Percentiles rank a stretch among this genome's conserved stretches.
These are phyloP conservation scores for Taphrina sp. DNA, from an alignment of 1,139 yeast species.

Conservation along the genomic window DNA sequence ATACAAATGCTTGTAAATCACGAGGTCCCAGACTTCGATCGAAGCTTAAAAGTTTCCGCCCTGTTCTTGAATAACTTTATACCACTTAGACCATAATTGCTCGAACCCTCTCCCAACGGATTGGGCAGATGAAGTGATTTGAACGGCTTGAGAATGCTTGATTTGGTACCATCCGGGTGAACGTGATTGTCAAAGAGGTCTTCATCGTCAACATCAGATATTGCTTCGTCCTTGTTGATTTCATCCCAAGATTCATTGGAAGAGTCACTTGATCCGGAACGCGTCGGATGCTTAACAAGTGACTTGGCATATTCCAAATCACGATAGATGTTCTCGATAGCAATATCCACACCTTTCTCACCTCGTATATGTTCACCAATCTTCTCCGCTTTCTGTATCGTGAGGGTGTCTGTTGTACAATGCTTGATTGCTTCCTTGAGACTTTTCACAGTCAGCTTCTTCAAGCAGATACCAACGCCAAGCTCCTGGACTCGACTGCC, in stretches of 20 bases:
- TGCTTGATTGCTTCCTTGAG: conserved; percentile 66
- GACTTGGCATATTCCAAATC: conserved; percentile 69
- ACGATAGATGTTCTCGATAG: conserved; percentile 71
- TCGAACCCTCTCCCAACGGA: conserved; percentile 9
- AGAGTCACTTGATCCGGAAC: background rate
- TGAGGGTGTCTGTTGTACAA: conserved; percentile 64
- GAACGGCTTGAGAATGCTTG: conserved; percentile 12
- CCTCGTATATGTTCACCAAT: conserved; percentile 61
- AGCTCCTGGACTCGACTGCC: conserved; percentile 82
- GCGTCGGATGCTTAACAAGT: conserved; percentile 11
- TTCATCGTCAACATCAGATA: conserved; percentile 15
- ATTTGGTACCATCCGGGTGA: conserved; percentile 11
- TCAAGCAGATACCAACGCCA: conserved; percentile 78
- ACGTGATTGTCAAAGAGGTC: conserved; percentile 21
- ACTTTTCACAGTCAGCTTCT: conserved; percentile 62
- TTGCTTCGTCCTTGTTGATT: conserved; percentile 14
- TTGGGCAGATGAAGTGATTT: conserved; percentile 14
- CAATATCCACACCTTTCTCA: conserved; percentile 77
- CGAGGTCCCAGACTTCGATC: too few species aligned
- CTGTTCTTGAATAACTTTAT: conserved; percentile 6
- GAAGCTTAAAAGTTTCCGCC: background rate
- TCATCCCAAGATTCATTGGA: conserved; percentile 17
- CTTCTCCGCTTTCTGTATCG: conserved; percentile 62
- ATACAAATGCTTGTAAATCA: too few species aligned
- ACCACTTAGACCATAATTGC: conserved; percentile 14